Base-by-base conservation (phyloP, 192 early-diverging fungal species). In the Lunasporangiospora selenospora region DNA sequence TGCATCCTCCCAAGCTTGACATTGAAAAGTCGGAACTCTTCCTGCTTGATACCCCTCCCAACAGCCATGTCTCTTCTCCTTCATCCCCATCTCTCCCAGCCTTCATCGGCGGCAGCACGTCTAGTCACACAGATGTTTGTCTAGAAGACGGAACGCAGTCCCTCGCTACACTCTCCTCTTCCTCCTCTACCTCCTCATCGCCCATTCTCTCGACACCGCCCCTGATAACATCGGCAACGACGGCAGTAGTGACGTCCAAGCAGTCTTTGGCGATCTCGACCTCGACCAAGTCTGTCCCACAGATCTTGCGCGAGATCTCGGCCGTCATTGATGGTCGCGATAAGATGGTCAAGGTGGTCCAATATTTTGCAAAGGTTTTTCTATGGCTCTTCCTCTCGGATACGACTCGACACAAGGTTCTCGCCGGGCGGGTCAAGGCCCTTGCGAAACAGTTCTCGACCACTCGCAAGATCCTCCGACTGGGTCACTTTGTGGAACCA, bases 241-340 rank as follows among this genome's bases (percentile, higher is more conserved):
- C 30, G 9, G 53, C 29, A 21, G 30, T 32, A 33, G n/a, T 7
- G 13, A 47, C 58, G 3, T 44, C 67, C 39, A 55, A 54, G 8
- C 58, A 56, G 38, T 62, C n/a, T n/a, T n/a, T n/a, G n/a, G n/a
- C n/a, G n/a, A n/a, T n/a, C n/a, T n/a, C n/a, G n/a, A n/a, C 59
- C 40, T 53, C 49, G 0, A 40, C 48, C n/a, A 73, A 73, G 31
- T 58, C 60, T 0, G 21, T 56, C 30, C 15, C 49, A 11, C 69
- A 73, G 46, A 62, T 88, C 39, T 70, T 93, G 21, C 82, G 86
- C 30, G 84, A 85, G 51, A 66, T 91, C 15, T 78, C 92, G 9
- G 78, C 83, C 21, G 63, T 89, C 18, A 83, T 89, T 46, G 93
- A 95, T 55, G 93, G 93, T 30, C 83, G 93, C 15, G 93, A 95